A percentile compares a stretch with the other conserved stretches of the same genome.
Evolutionary conservation across 2,329 filamentous ascomycete species (phyloP).

Genomic region (Venturia nashicola): DNA sequence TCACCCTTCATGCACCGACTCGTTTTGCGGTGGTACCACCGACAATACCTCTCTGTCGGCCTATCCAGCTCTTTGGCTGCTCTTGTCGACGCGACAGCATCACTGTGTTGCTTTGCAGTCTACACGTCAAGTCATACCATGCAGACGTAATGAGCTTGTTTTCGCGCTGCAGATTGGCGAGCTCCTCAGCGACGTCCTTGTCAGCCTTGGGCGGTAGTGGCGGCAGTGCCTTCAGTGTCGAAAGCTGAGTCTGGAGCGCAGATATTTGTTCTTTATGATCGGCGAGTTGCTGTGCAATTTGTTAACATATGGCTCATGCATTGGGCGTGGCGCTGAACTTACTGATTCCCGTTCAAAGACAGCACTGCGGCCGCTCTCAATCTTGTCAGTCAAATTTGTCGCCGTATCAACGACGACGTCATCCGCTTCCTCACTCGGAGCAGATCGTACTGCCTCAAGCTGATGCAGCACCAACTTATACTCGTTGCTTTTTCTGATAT

Average conservation of each 20-base stretch:
- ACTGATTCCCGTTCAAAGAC: constrained; percentile 13
- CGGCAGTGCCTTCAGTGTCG: constrained; percentile 12
- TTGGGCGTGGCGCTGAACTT: neutral
- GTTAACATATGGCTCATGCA: neutral
- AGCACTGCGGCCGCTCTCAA: constrained; percentile 9
- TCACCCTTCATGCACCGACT: neutral
- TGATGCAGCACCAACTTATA: constrained; percentile 14
- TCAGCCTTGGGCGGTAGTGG: constrained; percentile 1
- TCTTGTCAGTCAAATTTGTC: constrained; percentile 16
- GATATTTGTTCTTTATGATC: neutral
- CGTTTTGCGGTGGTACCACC: constrained; percentile 5
- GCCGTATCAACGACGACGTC: constrained; percentile 9
- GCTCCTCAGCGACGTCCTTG: constrained; percentile 28
- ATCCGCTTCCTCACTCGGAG: neutral
- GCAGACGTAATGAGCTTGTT: constrained; percentile 69
- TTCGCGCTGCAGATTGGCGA: constrained; percentile 63
- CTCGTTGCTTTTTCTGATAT: constrained; percentile 13
- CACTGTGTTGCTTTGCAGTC: constrained; percentile 73
- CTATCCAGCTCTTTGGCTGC: constrained; percentile 68
- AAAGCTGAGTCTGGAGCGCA: neutral
- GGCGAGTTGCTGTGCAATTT: neutral
- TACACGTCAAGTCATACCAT: constrained; percentile 71
- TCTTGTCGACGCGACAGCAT: constrained; percentile 64
- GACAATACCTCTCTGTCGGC: constrained; percentile 56
- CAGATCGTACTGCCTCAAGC: constrained; percentile 12